Evolutionary conservation across 805 yeast genomes (phyloP).

Genomic region (Komagataella mondaviorum): DNA sequence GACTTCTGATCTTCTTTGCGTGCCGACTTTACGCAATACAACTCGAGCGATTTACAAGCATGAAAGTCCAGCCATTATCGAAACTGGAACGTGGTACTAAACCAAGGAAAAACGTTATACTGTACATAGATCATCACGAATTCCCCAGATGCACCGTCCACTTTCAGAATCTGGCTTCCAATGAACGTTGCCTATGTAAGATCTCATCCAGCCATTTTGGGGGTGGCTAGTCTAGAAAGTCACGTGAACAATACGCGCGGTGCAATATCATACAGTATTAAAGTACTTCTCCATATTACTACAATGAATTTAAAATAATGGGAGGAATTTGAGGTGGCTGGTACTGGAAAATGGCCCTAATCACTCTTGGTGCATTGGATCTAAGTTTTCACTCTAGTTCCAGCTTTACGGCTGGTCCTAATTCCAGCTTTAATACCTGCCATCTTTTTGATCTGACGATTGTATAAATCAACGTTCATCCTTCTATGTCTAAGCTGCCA

Average conservation of each 20-base stretch:
- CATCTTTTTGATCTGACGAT: slow-evolving; percentile 8
- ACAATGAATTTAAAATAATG: too few species aligned
- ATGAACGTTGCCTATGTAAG: background rate
- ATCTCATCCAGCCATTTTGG: background rate
- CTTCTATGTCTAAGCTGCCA: background rate
- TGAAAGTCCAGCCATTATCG: background rate
- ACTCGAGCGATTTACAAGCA: background rate
- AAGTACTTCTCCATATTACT: background rate
- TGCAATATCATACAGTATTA: too few species aligned
- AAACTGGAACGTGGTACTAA: background rate
- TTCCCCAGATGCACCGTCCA: background rate
- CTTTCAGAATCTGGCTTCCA: background rate
- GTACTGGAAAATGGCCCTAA: background rate
- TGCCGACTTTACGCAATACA: background rate
- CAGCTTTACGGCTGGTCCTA: background rate
- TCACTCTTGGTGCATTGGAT: background rate
- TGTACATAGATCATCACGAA: background rate
- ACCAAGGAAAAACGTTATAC: background rate
- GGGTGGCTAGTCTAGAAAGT: background rate
- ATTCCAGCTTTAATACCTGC: background rate
- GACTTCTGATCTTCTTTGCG: too few species aligned
- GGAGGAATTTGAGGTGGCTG: background rate
- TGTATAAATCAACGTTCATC: slow-evolving; percentile 9
- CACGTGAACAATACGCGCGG: background rate
- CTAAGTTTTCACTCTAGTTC: background rate